These are phyloP conservation scores for Nannochloris sp. DNA, from an alignment of 139 green algal genomes.

Conservation along the genomic window DNA sequence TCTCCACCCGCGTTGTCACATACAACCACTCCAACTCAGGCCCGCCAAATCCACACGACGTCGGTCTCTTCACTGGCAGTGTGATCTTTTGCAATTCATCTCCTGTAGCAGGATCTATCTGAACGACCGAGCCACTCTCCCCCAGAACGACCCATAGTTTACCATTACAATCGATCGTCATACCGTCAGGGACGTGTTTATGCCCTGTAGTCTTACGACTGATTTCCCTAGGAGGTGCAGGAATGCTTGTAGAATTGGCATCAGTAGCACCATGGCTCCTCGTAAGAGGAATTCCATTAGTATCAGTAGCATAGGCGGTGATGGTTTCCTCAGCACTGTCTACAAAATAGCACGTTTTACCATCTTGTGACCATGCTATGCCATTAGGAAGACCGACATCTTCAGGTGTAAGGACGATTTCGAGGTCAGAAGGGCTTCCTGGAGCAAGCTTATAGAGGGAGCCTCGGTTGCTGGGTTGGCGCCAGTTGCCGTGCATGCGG, in stretches of 20 bases:
- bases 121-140: slow-evolving; percentile 42
- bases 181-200: slow-evolving; percentile 44
- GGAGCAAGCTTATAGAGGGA: slow-evolving; percentile 30
- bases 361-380: slow-evolving; percentile 32
- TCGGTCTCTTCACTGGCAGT: slow-evolving; percentile 38
- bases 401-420: background rate
- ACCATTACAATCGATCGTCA: slow-evolving; percentile 45
- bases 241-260: background rate
- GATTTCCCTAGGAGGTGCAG: background rate
- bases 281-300: slow-evolving; percentile 7
- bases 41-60: slow-evolving; percentile 42
- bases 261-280: background rate
- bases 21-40: slow-evolving; percentile 33
- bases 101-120: slow-evolving; percentile 39
- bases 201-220: background rate
- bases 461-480: slow-evolving; percentile 28
- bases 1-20: slow-evolving; percentile 43
- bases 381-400: slow-evolving; percentile 36
- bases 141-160: slow-evolving; percentile 59
- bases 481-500: slow-evolving; percentile 36
- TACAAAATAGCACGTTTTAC: slow-evolving; percentile 26
- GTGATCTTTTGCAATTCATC: slow-evolving; percentile 30
- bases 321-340: slow-evolving; percentile 25
- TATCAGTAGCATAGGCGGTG: slow-evolving; percentile 19
- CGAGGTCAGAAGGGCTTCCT: background rate